Base-by-base conservation (phyloP, 441 rosid genomes). In the Pelargonium citronellum region DNA sequence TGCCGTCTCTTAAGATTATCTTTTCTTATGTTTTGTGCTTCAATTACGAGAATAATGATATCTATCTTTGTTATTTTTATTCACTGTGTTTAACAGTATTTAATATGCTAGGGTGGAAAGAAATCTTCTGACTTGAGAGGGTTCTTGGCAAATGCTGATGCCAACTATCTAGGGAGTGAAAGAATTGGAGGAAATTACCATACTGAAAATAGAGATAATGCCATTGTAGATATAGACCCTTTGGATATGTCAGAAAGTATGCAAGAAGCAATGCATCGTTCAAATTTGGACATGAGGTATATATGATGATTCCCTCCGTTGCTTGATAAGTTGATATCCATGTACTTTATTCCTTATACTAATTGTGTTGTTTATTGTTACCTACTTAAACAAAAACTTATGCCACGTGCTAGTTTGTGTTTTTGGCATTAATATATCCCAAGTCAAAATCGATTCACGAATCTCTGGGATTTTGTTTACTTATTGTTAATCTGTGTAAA, bases 201-300 rank as follows among this genome's bases (percentile, higher is more conserved):
- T 66, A 71, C 78, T 34, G 79, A 75, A 61, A 84, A 77, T 82
- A 57, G 75, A 65, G 84, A 81, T 69, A 82, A 70, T 67, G 34
- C 81, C 68, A 22, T 62, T 74, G 74, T 74, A 68, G 95, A 83
- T 77, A 67, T 87, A 69, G 98, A 94, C 75, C 85, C 93, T 10
- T 83, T 94, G 96, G 97, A 94, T 76, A 89, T 94, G 96, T 87
- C 99, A 62, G 97, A 90, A 78, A 85, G 97, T 74, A 90, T 94
- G 92, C 99, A 90, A 84, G 96, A 91, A 76, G 97, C 97, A 9
- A 87, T 95, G 97, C 89, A 87, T 68, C 95, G 96, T 67, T 95
- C 99, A 43, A 91, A 85, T 80, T 77, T 94, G 86, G 99, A 94
- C 79, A 79, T 90, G 83, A 94, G 96, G 99, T 94, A 79, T 82